Percentiles rank a stretch among this genome's conserved stretches.
Conservation (phyloP, 345 rosid species). For the Clarkia xantiana region DNA sequence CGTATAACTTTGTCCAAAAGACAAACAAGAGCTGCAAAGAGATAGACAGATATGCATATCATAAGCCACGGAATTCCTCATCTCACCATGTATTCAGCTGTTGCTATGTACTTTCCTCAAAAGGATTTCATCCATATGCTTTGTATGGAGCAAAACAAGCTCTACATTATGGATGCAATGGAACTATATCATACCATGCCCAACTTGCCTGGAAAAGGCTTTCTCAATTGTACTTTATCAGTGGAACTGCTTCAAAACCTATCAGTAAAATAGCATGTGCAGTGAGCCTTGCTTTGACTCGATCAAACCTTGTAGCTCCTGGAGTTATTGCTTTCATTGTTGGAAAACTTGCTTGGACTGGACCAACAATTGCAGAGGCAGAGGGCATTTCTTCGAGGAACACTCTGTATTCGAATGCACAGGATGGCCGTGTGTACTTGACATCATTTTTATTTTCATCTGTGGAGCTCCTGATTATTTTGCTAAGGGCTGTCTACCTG, state of each 20-base stretch:
- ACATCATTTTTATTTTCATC: constrained; percentile 6
- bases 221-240: constrained; percentile 1
- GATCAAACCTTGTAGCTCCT: constrained; percentile 14
- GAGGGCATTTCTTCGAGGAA: constrained; percentile 6
- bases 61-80: constrained; percentile 1
- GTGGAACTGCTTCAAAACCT: constrained; percentile 1
- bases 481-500: constrained; percentile 15
- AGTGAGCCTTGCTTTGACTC: constrained; percentile 11
- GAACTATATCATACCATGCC: constrained; percentile 4
- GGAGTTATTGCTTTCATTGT: constrained; percentile 12
- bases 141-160: constrained; percentile 6
- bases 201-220: constrained; percentile 15
- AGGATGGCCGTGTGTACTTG: constrained; percentile 10
- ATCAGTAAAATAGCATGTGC: constrained; percentile 11
- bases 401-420: constrained; percentile 5
- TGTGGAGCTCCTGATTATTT: constrained; percentile 9
- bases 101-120: not conserved
- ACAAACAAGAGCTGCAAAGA: constrained; percentile 3
- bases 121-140: constrained; percentile 4
- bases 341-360: constrained; percentile 8
- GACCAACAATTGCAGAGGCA: constrained; percentile 8
- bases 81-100: constrained; percentile 4
- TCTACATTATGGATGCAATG: constrained; percentile 1
- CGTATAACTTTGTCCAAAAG: constrained; percentile 6
- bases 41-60: not conserved